These are phyloP conservation scores for Clavaria fumosa DNA, from an alignment of 768 basidiomycete species.

Conservation along the genomic window DNA sequence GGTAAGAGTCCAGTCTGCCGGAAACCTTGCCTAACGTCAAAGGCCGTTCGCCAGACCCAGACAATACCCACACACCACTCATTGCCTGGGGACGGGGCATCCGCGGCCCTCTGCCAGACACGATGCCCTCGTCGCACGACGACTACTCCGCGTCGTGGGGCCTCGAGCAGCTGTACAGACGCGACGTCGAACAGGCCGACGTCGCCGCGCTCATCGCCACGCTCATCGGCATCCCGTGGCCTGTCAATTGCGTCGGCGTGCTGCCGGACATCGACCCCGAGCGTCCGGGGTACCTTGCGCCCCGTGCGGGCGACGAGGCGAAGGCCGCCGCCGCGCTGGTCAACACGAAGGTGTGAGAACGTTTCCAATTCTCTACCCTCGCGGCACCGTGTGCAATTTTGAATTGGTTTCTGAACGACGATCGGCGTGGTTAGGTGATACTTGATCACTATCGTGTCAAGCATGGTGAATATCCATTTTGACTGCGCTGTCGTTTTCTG, in stretches of 20 bases:
- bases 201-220: slow-evolving; percentile 65
- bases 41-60: slow-evolving; percentile 51
- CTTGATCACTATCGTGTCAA: slow-evolving; percentile 68
- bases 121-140: slow-evolving; percentile 48
- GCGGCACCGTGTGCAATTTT: too few relatives aligned
- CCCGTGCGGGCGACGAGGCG: slow-evolving; percentile 29
- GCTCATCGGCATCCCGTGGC: slow-evolving; percentile 58
- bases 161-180: slow-evolving; percentile 39
- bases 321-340: slow-evolving; percentile 41
- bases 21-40: too few relatives aligned
- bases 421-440: slow-evolving; percentile 28
- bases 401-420: slow-evolving; percentile 2
- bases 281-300: slow-evolving; percentile 40
- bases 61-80: slow-evolving; percentile 76
- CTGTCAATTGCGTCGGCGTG: slow-evolving; percentile 71
- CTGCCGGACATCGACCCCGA: slow-evolving; percentile 58
- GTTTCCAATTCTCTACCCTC: too few relatives aligned
- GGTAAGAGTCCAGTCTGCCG: too few relatives aligned
- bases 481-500: too few relatives aligned
- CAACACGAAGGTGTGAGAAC: slow-evolving; percentile 39
- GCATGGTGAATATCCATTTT: slow-evolving; percentile 35
- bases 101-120: slow-evolving; percentile 48
- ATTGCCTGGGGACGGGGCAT: slow-evolving; percentile 73
- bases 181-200: slow-evolving; percentile 77
- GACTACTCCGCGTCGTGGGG: slow-evolving; percentile 52